Conservation (phyloP, 2,329 filamentous ascomycete species). For the Apiospora rasikravindrae region DNA sequence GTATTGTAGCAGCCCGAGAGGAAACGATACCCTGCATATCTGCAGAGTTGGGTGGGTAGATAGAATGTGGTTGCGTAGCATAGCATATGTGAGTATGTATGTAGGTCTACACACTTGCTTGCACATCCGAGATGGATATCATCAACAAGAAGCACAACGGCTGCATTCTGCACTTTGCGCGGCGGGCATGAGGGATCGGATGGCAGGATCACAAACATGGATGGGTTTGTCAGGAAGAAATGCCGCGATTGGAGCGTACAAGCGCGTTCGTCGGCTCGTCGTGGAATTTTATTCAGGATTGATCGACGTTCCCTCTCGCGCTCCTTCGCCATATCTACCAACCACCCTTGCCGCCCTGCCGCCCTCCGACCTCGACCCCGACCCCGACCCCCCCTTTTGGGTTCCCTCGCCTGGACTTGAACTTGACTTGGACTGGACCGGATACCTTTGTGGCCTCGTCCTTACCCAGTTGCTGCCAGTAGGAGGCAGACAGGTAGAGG, state of each 20-base stretch:
- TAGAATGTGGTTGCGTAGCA: not conserved
- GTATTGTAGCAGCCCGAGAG: not conserved
- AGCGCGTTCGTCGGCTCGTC: not conserved
- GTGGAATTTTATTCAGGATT: not conserved
- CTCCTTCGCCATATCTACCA: not conserved
- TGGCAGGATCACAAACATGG: not conserved
- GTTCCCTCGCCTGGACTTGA: not conserved
- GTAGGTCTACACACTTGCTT: too few species aligned
- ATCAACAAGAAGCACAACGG: not conserved
- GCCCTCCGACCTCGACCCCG: too few species aligned
- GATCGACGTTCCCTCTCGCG: not conserved
- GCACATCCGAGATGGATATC: not conserved
- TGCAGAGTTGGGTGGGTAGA: not conserved
- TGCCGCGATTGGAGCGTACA: not conserved
- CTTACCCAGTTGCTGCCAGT: not conserved
- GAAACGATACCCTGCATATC: not conserved
- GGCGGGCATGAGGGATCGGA: not conserved
- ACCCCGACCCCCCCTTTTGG: not conserved
- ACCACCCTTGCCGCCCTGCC: too few species aligned
- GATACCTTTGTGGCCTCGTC: not conserved
- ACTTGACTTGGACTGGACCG: not conserved
- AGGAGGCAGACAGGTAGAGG: not conserved
- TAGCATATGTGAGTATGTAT: not conserved
- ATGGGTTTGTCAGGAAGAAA: not conserved
- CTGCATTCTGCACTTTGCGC: not conserved